Evolutionary conservation across 768 basidiomycete species (phyloP).

Genomic region (Naematelia encephala): DNA sequence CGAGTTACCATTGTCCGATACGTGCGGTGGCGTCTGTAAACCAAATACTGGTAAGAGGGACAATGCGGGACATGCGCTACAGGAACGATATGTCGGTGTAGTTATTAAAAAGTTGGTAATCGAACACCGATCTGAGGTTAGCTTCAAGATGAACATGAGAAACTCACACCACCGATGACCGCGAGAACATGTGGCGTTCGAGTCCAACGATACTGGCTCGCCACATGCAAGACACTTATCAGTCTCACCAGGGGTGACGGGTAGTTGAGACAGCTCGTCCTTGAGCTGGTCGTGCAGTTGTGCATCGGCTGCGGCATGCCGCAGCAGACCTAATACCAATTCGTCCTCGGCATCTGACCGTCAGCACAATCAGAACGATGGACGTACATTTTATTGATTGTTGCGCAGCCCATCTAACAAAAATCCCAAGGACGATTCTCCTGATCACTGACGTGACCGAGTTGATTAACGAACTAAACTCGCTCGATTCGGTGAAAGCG

Average conservation of each 20-base stretch:
- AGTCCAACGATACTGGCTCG: constrained; percentile 1
- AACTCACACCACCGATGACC: constrained; percentile 43
- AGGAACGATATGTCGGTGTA: constrained; percentile 33
- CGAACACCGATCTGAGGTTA: constrained; percentile 31
- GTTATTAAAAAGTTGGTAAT: constrained; percentile 35
- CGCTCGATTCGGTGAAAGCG: not conserved
- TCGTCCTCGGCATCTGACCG: not conserved
- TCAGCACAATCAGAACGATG: not conserved
- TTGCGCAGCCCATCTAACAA: not conserved
- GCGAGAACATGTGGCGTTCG: constrained; percentile 15
- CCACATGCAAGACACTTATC: constrained; percentile 18
- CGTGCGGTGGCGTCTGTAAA: constrained; percentile 18
- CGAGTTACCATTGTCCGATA: constrained; percentile 10
- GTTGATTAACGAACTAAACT: not conserved
- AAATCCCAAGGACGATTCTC: not conserved
- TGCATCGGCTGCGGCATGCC: not conserved
- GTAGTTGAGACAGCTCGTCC: not conserved
- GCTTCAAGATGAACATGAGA: not conserved
- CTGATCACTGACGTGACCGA: not conserved
- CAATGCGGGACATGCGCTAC: constrained; percentile 34
- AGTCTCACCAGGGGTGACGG: not conserved
- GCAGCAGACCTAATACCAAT: not conserved
- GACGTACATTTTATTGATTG: not conserved
- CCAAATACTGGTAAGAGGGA: constrained; percentile 23
- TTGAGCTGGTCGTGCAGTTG: not conserved